phyloP scores from a whole-genome alignment of 1,284 basidiomycete species.

The Irpex sp. region DNA sequence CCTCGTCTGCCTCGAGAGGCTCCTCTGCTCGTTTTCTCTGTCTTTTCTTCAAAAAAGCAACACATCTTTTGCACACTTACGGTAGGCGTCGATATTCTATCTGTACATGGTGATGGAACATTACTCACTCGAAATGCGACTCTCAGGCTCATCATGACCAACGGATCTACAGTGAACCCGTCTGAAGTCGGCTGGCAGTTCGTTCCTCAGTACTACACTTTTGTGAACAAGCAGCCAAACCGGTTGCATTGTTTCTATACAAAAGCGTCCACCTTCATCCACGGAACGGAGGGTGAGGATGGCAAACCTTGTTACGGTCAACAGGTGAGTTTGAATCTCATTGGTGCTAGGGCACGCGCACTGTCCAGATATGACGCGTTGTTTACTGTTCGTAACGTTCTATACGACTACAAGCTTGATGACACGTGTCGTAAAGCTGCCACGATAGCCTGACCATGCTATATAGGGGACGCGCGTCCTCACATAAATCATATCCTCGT shows the following conservation, averaged over 20 bases:
- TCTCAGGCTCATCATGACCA: constrained; percentile 31
- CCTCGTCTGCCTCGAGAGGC: constrained; percentile 16
- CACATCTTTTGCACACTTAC: constrained; percentile 9
- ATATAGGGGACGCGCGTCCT: constrained; percentile 6
- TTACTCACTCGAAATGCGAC: background rate
- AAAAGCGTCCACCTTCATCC: constrained; percentile 95
- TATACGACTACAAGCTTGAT: background rate
- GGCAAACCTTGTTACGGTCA: constrained; percentile 86
- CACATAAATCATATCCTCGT: background rate
- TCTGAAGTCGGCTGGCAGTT: constrained; percentile 97
- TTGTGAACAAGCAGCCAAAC: constrained; percentile 96
- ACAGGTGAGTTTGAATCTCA: constrained; percentile 53
- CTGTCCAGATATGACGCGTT: background rate
- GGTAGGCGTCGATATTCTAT: constrained; percentile 3
- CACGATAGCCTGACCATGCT: background rate
- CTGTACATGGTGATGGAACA: background rate
- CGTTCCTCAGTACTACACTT: constrained; percentile 95
- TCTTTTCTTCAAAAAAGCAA: background rate
- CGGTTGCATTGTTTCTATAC: constrained; percentile 99
- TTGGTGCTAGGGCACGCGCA: constrained; percentile 16
- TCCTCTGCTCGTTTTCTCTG: constrained; percentile 17
- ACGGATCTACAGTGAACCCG: constrained; percentile 59
- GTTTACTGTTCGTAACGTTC: background rate
- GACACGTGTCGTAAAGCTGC: background rate
- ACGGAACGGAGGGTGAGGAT: constrained; percentile 95